Evolutionary conservation across 331 rosid genomes (phyloP), one percentile per base, ranked within the genome.

Genomic region (Phaseolus coccineus): DNA sequence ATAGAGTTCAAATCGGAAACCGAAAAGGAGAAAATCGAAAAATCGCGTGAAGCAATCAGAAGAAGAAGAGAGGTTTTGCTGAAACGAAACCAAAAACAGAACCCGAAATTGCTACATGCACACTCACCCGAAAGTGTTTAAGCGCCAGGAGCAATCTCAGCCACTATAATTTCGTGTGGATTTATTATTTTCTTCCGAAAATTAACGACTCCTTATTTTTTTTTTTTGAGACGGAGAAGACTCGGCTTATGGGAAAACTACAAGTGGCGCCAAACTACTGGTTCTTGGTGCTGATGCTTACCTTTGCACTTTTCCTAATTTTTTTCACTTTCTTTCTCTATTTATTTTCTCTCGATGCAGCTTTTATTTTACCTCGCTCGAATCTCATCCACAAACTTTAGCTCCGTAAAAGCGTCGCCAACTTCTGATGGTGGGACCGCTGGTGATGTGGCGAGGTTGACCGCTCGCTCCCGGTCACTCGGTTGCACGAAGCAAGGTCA

Each of bases 301-400:
- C 85, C 77, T 85, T 70, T 82, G 82, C 90, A 89, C 96, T 90
- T 91, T 93, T 86, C 73, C 19, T 14, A 9, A 39, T 81, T 63
- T 52, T 48, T 63, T 33, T 47, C 51, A 9, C 79, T 28, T 30
- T 57, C 22, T 62, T 30, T 48, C 35, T n/a, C 11, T 48, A 42
- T 30, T 71, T 39, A 31, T 31, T 74, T 73, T 19, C 27, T 51
- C n/a, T 42, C 9, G 13, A 15, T 1, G 16, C 22, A 19, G n/a
- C 10, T 67, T 24, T 28, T 22, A 22, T 13, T 42, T 79, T 50
- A 7, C 2, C 3, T 63, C 35, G 62, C 7, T 81, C 53, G 44
- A 93, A 71, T 91, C 90, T 89, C 96, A 16, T 80, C 98, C 98
- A 94, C 98, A 92, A 87, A 80, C 87, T 86, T 70, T 42, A 16